phyloP scores from a whole-genome alignment of 2,329 filamentous ascomycete genomes.

The Amauroascus verrucosus region DNA sequence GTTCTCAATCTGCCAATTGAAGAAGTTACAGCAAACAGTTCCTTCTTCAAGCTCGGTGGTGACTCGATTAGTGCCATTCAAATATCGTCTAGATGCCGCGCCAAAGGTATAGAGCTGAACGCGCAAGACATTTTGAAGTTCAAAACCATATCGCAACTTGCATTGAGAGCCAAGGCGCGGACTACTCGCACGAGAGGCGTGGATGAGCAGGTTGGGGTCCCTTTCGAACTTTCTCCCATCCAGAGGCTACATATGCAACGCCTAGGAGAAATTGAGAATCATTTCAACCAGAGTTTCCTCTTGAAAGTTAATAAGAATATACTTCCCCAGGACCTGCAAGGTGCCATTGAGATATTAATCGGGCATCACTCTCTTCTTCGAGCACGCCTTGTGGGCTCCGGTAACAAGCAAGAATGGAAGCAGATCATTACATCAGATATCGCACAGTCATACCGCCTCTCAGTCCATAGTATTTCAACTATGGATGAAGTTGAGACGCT shows the following conservation, averaged over 20 bases:
- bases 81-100: slow-evolving; percentile 10
- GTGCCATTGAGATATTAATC: slow-evolving; percentile 11
- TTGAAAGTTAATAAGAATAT: slow-evolving; percentile 14
- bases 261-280: slow-evolving; percentile 9
- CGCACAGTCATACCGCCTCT: background rate
- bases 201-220: background rate
- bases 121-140: background rate
- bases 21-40: background rate
- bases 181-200: background rate
- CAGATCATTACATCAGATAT: slow-evolving; percentile 17
- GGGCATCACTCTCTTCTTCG: slow-evolving; percentile 1
- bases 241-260: slow-evolving; percentile 17
- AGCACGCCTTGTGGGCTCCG: background rate
- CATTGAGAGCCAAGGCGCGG: background rate
- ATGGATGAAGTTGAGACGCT: background rate
- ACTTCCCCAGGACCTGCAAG: slow-evolving; percentile 23
- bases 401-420: background rate
- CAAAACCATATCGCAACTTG: background rate
- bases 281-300: slow-evolving; percentile 19
- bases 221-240: slow-evolving; percentile 16
- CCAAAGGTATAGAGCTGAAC: background rate
- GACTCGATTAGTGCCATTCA: slow-evolving; percentile 20
- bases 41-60: slow-evolving; percentile 16
- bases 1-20: slow-evolving; percentile 34
- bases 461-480: background rate